Base-by-base conservation (phyloP, 176 grass and related monocot species). In the Rhipidocladum racemiflorum region DNA sequence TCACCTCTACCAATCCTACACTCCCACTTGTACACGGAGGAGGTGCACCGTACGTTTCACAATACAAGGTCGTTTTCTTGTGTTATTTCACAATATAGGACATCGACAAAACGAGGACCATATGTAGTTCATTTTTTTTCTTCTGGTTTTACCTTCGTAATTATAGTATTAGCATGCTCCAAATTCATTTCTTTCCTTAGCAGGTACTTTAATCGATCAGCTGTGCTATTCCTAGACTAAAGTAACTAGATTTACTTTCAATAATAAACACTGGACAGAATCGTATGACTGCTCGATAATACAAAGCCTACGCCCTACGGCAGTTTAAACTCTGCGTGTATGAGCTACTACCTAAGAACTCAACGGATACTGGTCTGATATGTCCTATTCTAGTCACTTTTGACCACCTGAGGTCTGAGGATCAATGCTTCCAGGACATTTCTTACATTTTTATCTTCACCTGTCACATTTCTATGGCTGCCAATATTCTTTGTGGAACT, bases 381-480 rank as follows among this genome's bases (percentile, higher is more conserved):
- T 70, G 39, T 42, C 49, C 10, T 77, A 20, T 65, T 70, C 55
- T 71, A 85, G 36, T 81, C 28, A 13, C 35, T 55, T 61, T 54
- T 49, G 18, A 66, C 28, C 20, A 66, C 18, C 43, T 0, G 1
- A 68, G 29, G 6, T 14, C 43, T 0, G 1, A 68, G 29, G 6
- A 78, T 18, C 60, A 60, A 45, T 72, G 15, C 59, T 59, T 56
- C 29, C 14, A 68, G 50, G 9, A 20, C 35, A 65, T 81, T 53
- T 74, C 24, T 56, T 78, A 66, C 29, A 55, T 85, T 67, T 82
- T 81, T 81, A 85, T 70, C 42, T 70, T 70, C n/a, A 68, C 61
- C 10, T 75, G 15, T 85, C 46, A 55, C 44, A 27, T 74, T 68
- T 23, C 6, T 48, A 44, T 57, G 60, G 20, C 67, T 68, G 24